Evolutionary conservation across 2,329 filamentous ascomycete species (phyloP), one percentile per base, ranked within the genome.

Genomic region (Xylariaceae sp.): DNA sequence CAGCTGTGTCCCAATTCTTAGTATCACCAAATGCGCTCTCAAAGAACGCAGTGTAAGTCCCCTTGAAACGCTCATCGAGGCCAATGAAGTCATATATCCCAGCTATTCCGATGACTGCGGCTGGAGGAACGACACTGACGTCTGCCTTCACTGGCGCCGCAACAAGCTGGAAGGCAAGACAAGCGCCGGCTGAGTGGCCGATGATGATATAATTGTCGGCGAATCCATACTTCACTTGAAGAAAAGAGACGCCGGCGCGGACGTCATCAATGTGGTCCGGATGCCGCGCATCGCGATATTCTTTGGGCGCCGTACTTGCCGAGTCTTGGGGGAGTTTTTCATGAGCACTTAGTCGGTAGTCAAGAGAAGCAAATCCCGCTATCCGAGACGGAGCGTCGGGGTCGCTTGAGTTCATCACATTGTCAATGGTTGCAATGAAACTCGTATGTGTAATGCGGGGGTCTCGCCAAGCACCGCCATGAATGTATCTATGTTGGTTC

Each of bases 41-140:
- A 16, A 85, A 68, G 49, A 89, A 82, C 3, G 71, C 70, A 5
- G 65, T 60, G 60, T 88, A 89, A 22, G 57, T 61, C 6, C 67
- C 68, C 16, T 58, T 60, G 27, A 75, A 68, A 6, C 73, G 68
- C 37, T 68, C 63, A 21, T 73, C 67, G 19, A 88, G 64, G 0
- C 72, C 72, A 7, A 70, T 70, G 8, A 89, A 63, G 57, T 85
- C 78, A 63, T 87, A 88, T 19, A 89, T 79, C 1, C 85, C 85
- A 44, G 77, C 77, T 17, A 86, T 64, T 25, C 81, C 76, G 4
- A 86, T 60, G n/a, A 86, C 64, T 3, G 74, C 77, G 3, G 66
- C 57, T 0, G 80, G 80, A 16, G 70, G 59, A 5, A 62, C 64
- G 3, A 69, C 48, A 14, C 40, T 19, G 34, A 34, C 36, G 12